These are phyloP conservation scores for Scheffersomyces amazonensis DNA, from an alignment of 805 yeast genomes.

Conservation along the genomic window DNA sequence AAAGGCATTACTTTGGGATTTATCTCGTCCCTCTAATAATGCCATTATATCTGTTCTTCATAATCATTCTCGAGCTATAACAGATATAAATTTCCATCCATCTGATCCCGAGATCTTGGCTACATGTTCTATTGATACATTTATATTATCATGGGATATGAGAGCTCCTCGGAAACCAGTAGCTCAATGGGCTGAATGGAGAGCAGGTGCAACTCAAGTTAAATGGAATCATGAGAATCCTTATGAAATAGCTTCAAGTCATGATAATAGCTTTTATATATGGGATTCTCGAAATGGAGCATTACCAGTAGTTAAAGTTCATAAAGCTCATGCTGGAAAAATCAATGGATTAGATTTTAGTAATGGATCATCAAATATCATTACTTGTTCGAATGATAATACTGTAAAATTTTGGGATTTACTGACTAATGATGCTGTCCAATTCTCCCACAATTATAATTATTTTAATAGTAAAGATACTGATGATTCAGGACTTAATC, in stretches of 20 bases:
- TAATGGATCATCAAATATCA: slow-evolving; percentile 53
- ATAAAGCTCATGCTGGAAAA: slow-evolving; percentile 74
- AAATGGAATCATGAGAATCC: slow-evolving; percentile 85
- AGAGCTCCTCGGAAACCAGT: slow-evolving; percentile 75
- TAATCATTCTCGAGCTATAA: slow-evolving; percentile 88
- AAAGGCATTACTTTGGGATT: slow-evolving; percentile 92
- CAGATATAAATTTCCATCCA: slow-evolving; percentile 93
- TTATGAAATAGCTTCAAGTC: slow-evolving; percentile 79
- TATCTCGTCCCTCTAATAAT: slow-evolving; percentile 61
- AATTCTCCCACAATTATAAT: slow-evolving; percentile 12
- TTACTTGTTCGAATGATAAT: slow-evolving; percentile 84
- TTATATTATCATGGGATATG: slow-evolving; percentile 87
- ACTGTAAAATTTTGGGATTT: slow-evolving; percentile 81
- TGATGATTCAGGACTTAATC: slow-evolving; percentile 20
- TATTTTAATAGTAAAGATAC: slow-evolving; percentile 13
- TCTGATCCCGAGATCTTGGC: slow-evolving; percentile 82
- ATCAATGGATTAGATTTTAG: slow-evolving; percentile 89
- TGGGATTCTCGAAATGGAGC: slow-evolving; percentile 92
- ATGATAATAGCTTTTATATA: slow-evolving; percentile 71
- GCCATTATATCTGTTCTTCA: slow-evolving; percentile 89
- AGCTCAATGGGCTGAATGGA: slow-evolving; percentile 86
- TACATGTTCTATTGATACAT: slow-evolving; percentile 90
- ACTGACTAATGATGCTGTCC: slow-evolving; percentile 17
- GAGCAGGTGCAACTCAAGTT: slow-evolving; percentile 92
- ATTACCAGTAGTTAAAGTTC: slow-evolving; percentile 60